Percentiles rank a stretch among this genome's conserved stretches.
Conservation (phyloP, 179 eudicot genomes). For the Nepenthes alata region DNA sequence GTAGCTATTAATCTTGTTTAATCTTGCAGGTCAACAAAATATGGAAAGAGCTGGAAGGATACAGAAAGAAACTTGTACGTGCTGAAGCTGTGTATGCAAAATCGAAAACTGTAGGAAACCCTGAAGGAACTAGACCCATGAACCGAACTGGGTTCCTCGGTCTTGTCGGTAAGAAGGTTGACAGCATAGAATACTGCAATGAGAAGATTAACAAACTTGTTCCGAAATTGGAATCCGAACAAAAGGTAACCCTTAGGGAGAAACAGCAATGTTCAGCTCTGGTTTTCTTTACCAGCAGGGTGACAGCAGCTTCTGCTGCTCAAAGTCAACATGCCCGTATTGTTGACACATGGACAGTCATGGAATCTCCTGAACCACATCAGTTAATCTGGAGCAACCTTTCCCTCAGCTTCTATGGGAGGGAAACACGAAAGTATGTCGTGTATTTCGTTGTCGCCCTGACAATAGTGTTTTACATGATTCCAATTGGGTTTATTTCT, state of each 20-base stretch:
- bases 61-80: conserved; percentile 60
- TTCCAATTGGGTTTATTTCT: conserved; percentile 65
- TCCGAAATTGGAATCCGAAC: conserved; percentile 68
- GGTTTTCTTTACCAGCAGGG: conserved; percentile 55
- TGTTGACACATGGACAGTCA: conserved; percentile 71
- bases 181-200: conserved; percentile 57
- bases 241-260: conserved; percentile 55
- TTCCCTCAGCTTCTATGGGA: conserved; percentile 38
- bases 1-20: conserved; percentile 1
- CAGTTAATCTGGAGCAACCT: conserved; percentile 77
- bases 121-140: conserved; percentile 56
- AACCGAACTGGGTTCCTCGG: conserved; percentile 67
- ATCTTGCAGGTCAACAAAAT: conserved; percentile 55
- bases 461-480: conserved; percentile 61
- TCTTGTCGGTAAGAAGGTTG: conserved; percentile 57
- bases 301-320: conserved; percentile 71
- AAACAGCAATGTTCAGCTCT: conserved; percentile 59
- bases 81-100: conserved; percentile 55
- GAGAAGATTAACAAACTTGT: conserved; percentile 58
- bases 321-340: conserved; percentile 60
- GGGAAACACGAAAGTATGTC: conserved; percentile 41
- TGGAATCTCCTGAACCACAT: conserved; percentile 78
- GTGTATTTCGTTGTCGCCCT: conserved; percentile 57
- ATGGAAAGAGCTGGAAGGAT: conserved; percentile 64
- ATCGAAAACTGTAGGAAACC: conserved; percentile 43